Conservation (phyloP, 306 rosid genomes). For the Trichosanthes cucumerina region DNA sequence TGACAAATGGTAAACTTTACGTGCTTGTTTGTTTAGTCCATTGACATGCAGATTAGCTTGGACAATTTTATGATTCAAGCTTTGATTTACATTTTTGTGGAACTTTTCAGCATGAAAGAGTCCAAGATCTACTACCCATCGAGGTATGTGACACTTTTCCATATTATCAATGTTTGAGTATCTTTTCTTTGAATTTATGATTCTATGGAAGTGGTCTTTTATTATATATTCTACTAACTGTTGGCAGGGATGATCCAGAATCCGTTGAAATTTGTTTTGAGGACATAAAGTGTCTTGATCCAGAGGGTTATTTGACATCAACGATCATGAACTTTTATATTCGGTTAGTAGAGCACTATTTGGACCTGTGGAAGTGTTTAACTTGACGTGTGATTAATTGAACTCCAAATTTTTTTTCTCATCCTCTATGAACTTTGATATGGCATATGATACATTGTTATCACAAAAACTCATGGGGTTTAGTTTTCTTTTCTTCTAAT, state of each 20-base stretch:
- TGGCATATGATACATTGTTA: neutral
- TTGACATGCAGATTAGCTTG: neutral
- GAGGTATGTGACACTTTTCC: slow-evolving; percentile 35
- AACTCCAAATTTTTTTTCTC: neutral
- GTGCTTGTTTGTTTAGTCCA: slow-evolving; percentile 2
- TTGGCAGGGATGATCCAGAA: slow-evolving; percentile 81
- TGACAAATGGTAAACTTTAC: slow-evolving; percentile 38
- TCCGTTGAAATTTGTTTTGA: slow-evolving; percentile 57
- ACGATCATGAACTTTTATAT: slow-evolving; percentile 88
- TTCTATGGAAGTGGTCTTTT: neutral
- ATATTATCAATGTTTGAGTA: neutral
- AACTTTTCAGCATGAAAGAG: slow-evolving; percentile 57
- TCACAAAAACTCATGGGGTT: neutral
- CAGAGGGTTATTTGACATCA: slow-evolving; percentile 68
- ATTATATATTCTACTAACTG: slow-evolving; percentile 16
- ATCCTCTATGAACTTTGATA: neutral
- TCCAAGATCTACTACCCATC: slow-evolving; percentile 76
- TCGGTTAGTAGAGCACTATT: slow-evolving; percentile 36
- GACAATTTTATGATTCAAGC: neutral
- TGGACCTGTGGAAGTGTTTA: slow-evolving; percentile 5
- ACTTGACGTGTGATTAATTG: neutral
- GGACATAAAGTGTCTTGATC: slow-evolving; percentile 71
- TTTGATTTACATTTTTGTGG: neutral
- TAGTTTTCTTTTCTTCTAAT: neutral
- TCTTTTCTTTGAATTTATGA: slow-evolving; percentile 10